Percentiles rank a stretch among this genome's conserved stretches.
phyloP scores from a whole-genome alignment of 2,329 filamentous ascomycete species.

The Cercospora janseana region DNA sequence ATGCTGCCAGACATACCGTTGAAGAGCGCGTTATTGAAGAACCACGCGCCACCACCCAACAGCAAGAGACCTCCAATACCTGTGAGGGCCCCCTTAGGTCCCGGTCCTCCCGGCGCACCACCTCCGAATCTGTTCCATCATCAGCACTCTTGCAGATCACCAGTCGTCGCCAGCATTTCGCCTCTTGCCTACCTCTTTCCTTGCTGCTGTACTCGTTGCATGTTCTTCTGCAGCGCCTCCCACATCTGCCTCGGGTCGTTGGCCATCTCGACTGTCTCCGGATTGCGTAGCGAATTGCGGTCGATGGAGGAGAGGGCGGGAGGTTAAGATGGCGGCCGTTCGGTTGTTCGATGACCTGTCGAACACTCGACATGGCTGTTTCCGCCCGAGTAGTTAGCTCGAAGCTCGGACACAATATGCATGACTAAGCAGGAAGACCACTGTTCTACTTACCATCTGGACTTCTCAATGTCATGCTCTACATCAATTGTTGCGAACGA shows the following conservation, averaged over 20 bases:
- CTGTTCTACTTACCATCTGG: no score
- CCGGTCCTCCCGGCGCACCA: slow-evolving; percentile 48
- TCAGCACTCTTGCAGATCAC: slow-evolving; percentile 21
- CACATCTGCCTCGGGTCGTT: slow-evolving; percentile 64
- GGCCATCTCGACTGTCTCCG: slow-evolving; percentile 31
- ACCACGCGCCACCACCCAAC: slow-evolving; percentile 54
- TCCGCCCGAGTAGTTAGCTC: slow-evolving; percentile 3
- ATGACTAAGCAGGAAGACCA: slow-evolving; percentile 1
- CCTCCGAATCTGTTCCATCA: slow-evolving; percentile 45
- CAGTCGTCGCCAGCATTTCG: background rate
- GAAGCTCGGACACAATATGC: slow-evolving; percentile 5
- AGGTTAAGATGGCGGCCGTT: background rate
- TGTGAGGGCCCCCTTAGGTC: slow-evolving; percentile 53
- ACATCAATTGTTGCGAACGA: no score
- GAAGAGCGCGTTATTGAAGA: slow-evolving; percentile 65
- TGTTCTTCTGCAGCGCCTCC: slow-evolving; percentile 62
- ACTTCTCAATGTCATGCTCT: no score
- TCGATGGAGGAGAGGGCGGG: background rate
- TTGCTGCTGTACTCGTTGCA: slow-evolving; percentile 50
- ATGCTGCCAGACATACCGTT: slow-evolving; percentile 53
- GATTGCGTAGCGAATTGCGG: background rate
- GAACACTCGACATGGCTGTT: slow-evolving; percentile 5
- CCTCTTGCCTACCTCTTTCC: slow-evolving; percentile 41
- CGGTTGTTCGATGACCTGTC: slow-evolving; percentile 3
- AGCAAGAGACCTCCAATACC: slow-evolving; percentile 55